These are phyloP conservation scores for Phalaenopsis hybrid DNA, from an alignment of 116 monocot species.

Conservation along the genomic window DNA sequence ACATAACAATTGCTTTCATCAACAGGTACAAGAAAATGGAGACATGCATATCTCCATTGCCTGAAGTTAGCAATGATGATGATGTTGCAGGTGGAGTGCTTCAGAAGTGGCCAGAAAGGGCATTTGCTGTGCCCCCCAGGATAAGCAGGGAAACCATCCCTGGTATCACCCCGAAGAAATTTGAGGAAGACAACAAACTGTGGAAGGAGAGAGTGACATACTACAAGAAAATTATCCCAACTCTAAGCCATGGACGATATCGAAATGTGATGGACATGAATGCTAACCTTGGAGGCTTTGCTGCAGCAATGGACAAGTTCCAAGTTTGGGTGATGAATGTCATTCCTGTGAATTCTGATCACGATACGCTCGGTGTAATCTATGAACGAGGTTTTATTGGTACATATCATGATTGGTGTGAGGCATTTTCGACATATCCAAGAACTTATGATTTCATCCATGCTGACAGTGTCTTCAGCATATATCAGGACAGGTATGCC, in stretches of 20 bases:
- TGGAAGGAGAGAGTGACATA: constrained; percentile 21
- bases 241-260: constrained; percentile 28
- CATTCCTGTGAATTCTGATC: constrained; percentile 22
- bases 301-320: constrained; percentile 27
- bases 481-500: constrained; percentile 35
- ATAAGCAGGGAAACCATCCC: constrained; percentile 18
- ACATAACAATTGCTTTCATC: neutral
- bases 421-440: constrained; percentile 36
- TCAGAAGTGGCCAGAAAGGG: constrained; percentile 28
- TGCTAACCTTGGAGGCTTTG: constrained; percentile 34
- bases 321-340: constrained; percentile 44
- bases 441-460: constrained; percentile 41
- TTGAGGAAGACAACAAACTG: constrained; percentile 28
- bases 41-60: constrained; percentile 28
- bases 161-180: constrained; percentile 13
- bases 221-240: constrained; percentile 25
- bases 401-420: constrained; percentile 41
- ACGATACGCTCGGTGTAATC: constrained; percentile 27
- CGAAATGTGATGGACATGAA: constrained; percentile 47
- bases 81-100: constrained; percentile 31
- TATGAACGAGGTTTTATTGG: constrained; percentile 41
- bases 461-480: constrained; percentile 32
- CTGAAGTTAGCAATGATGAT: constrained; percentile 22
- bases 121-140: constrained; percentile 31
- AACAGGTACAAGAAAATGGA: constrained; percentile 33